Conservation (phyloP, 768 basidiomycete species). For the Termitomyces sp. region DNA sequence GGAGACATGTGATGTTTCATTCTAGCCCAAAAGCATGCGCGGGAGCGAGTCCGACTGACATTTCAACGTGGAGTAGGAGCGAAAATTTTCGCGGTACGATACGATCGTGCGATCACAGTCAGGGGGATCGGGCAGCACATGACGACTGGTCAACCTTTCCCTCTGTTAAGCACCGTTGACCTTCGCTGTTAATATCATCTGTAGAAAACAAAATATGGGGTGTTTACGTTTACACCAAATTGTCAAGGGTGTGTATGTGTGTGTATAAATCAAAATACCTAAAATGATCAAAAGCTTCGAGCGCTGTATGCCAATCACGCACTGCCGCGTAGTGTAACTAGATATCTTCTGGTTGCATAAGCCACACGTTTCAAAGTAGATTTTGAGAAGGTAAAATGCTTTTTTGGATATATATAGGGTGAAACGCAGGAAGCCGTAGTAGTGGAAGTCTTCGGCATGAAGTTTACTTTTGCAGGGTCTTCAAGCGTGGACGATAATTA, state of each 20-base stretch:
- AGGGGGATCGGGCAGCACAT: not conserved
- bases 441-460: too few species aligned
- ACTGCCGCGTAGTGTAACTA: not conserved
- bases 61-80: not conserved
- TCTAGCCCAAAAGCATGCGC: not conserved
- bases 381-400: too few species aligned
- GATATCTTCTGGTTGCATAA: not conserved
- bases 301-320: slow-evolving; percentile 5
- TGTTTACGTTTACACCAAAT: too few species aligned
- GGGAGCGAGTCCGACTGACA: not conserved
- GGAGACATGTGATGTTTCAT: not conserved
- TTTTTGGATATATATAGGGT: too few species aligned
- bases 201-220: slow-evolving; percentile 2
- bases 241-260: not conserved
- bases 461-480: too few species aligned
- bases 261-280: not conserved
- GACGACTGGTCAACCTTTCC: too few species aligned
- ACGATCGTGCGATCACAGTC: not conserved
- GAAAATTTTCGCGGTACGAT: slow-evolving; percentile 1
- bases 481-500: too few species aligned
- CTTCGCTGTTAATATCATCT: not conserved
- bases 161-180: too few species aligned
- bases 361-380: too few species aligned
- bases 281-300: slow-evolving; percentile 5
- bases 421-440: too few species aligned